These are phyloP conservation scores for Penicillium daleae DNA, from an alignment of 495 filamentous ascomycete species.

Conservation along the genomic window DNA sequence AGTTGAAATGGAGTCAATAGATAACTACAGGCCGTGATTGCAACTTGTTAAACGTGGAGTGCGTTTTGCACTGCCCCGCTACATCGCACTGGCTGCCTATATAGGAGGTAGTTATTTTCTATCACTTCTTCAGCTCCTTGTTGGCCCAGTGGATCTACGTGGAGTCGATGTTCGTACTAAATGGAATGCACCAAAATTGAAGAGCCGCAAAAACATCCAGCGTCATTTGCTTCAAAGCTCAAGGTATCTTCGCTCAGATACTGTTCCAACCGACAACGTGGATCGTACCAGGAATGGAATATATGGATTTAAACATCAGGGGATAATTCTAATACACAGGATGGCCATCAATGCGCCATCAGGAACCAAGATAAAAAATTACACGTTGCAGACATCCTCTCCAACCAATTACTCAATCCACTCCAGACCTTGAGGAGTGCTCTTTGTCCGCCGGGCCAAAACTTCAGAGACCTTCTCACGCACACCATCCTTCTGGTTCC, in stretches of 20 bases:
- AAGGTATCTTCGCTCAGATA: not conserved
- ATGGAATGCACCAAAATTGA: not conserved
- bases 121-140: too few relatives aligned
- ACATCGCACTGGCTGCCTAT: not conserved
- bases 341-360: conserved; percentile 11
- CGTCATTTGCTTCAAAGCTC: too few relatives aligned
- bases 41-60: not conserved
- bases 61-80: not conserved
- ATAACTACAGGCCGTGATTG: not conserved
- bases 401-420: conserved; percentile 32
- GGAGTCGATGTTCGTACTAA: too few relatives aligned
- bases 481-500: conserved; percentile 44
- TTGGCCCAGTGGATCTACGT: too few relatives aligned
- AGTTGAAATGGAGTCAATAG: not conserved
- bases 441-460: conserved; percentile 32
- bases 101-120: not conserved
- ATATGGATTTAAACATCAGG: conserved; percentile 18
- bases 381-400: conserved; percentile 23
- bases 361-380: conserved; percentile 26
- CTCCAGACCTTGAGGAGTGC: conserved; percentile 27
- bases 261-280: too few relatives aligned
- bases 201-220: not conserved
- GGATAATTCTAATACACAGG: conserved; percentile 30
- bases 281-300: not conserved
- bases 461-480: conserved; percentile 48